phyloP scores from a whole-genome alignment of 2,329 filamentous ascomycete species.

The Orbilia blumenaviensis region DNA sequence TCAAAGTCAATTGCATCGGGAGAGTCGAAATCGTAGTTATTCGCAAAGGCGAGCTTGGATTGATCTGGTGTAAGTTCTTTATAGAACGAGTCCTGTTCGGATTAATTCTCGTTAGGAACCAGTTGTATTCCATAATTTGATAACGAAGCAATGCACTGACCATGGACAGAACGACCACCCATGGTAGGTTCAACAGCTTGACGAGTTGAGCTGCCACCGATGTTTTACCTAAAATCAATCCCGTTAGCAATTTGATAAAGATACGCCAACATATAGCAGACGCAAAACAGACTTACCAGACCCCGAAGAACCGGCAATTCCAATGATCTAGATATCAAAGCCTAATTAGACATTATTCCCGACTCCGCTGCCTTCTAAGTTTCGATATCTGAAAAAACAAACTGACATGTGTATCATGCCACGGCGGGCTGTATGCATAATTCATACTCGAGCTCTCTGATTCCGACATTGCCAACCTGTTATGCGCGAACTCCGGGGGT shows the following conservation, averaged over 20 bases:
- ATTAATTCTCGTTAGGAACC: neutral
- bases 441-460: slow-evolving; percentile 63
- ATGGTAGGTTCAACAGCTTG: slow-evolving; percentile 86
- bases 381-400: neutral
- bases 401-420: slow-evolving; percentile 80
- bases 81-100: slow-evolving; percentile 88
- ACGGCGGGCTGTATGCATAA: slow-evolving; percentile 80
- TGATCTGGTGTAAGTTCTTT: slow-evolving; percentile 83
- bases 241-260: no score
- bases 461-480: slow-evolving; percentile 63
- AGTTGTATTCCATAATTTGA: neutral
- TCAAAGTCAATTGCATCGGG: slow-evolving; percentile 97
- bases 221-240: slow-evolving; percentile 74
- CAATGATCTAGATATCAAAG: slow-evolving; percentile 72
- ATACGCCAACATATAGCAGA: no score
- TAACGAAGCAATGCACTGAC: slow-evolving; percentile 64
- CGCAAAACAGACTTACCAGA: slow-evolving; percentile 65
- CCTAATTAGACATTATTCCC: neutral
- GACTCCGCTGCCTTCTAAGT: neutral
- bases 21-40: slow-evolving; percentile 95
- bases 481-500: slow-evolving; percentile 3
- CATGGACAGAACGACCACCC: slow-evolving; percentile 98
- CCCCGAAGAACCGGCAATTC: slow-evolving; percentile 91
- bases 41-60: slow-evolving; percentile 80
- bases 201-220: slow-evolving; percentile 93